Percentiles rank a stretch among this genome's conserved stretches.
These are phyloP conservation scores for Aethionema arabicum DNA, from an alignment of 345 rosid genomes.

Conservation along the genomic window DNA sequence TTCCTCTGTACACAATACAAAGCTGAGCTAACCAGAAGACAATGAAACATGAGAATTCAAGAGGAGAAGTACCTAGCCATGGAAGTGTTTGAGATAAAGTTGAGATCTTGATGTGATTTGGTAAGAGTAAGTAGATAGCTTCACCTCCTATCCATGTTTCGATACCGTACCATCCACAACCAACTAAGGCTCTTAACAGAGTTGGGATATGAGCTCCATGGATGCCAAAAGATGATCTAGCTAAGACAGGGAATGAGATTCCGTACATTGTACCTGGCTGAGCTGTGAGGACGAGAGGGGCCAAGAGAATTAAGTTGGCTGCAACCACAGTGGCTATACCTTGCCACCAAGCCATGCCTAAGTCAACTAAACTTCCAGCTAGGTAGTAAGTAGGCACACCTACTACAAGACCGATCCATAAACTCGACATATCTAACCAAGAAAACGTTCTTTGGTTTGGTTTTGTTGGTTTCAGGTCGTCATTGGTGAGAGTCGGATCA, in stretches of 20 bases:
- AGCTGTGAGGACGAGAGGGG: conserved; percentile 75
- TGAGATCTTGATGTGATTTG: conserved; percentile 47
- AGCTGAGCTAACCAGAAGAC: conserved; percentile 80
- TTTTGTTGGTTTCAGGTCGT: conserved; percentile 77
- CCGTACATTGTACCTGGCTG: conserved; percentile 85
- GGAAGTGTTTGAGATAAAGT: conserved; percentile 46
- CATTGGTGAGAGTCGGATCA: conserved; percentile 71
- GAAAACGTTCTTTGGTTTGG: conserved; percentile 59
- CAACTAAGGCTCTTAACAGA: conserved; percentile 79
- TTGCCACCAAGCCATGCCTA: conserved; percentile 99
- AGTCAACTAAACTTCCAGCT: conserved; percentile 85
- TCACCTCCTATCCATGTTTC: conserved; percentile 99
- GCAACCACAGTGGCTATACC: conserved; percentile 82
- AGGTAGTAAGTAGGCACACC: conserved; percentile 92
- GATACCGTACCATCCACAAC: conserved; percentile 98
- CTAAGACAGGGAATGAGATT: conserved; percentile 82
- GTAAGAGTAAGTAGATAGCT: conserved; percentile 82
- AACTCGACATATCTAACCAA: conserved; percentile 81
- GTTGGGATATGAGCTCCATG: conserved; percentile 86
- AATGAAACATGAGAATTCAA: conserved; percentile 79
- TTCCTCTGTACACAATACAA: conserved; percentile 69
- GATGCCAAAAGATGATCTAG: conserved; percentile 81
- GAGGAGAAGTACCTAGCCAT: conserved; percentile 89
- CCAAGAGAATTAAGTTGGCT: conserved; percentile 68
- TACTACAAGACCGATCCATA: conserved; percentile 95